These are phyloP conservation scores for Neofusicoccum laricinum DNA, from an alignment of 2,329 filamentous ascomycete species.

Conservation along the genomic window DNA sequence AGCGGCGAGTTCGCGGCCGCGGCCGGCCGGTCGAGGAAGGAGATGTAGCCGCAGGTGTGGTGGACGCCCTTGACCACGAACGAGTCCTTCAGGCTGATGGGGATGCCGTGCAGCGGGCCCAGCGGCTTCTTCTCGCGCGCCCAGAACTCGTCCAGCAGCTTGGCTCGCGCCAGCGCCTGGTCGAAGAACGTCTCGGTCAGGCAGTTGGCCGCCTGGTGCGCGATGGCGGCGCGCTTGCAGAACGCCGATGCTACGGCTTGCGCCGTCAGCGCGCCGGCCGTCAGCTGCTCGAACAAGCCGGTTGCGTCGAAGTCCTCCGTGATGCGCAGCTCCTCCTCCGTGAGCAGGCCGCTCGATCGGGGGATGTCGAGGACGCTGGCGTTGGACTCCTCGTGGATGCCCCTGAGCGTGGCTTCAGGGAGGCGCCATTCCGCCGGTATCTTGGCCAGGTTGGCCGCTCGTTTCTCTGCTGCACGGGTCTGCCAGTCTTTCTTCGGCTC, in stretches of 20 bases:
- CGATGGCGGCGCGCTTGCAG: conserved; percentile 51
- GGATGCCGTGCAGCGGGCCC: conserved; percentile 49
- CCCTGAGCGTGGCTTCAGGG: background rate
- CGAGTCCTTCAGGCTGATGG: conserved; percentile 44
- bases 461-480: conserved; percentile 29
- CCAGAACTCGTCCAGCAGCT: conserved; percentile 37
- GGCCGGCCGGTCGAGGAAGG: conserved; percentile 31
- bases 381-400: background rate
- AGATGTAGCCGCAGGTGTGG: conserved; percentile 58
- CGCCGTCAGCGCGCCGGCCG: conserved; percentile 24
- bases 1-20: conserved; percentile 33
- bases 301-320: conserved; percentile 37
- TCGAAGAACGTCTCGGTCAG: conserved; percentile 45
- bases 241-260: conserved; percentile 53
- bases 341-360: conserved; percentile 29
- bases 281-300: conserved; percentile 28
- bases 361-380: conserved; percentile 10
- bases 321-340: conserved; percentile 31
- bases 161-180: conserved; percentile 38
- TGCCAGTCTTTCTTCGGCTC: conserved; percentile 24
- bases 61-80: conserved; percentile 60
- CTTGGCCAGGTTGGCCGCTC: conserved; percentile 24
- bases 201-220: conserved; percentile 54
- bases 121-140: conserved; percentile 40
- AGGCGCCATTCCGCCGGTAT: conserved; percentile 22